These are phyloP conservation scores for Dittrichia graveolens DNA, from an alignment of 129 eudicot species.

Conservation along the genomic window DNA sequence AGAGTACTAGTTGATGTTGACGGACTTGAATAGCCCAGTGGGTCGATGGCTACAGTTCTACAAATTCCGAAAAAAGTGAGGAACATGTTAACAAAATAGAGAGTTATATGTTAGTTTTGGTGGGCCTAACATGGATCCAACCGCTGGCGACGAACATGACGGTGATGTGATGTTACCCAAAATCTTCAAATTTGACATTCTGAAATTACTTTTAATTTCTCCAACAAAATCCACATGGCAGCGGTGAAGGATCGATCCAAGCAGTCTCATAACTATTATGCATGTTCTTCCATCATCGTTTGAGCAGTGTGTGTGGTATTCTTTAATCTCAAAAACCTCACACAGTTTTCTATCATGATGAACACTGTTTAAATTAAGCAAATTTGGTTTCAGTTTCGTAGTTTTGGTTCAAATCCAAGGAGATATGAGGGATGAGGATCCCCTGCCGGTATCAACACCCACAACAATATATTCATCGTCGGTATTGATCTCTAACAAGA, in stretches of 20 bases:
- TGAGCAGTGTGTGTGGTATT: slow-evolving; percentile 18
- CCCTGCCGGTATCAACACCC: slow-evolving; percentile 75
- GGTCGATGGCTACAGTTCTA: too few species aligned
- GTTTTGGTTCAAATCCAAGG: slow-evolving; percentile 4
- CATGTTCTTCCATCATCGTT: slow-evolving; percentile 26
- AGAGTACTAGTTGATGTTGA: too few species aligned
- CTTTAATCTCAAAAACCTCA: slow-evolving; percentile 35
- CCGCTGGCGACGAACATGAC: slow-evolving; percentile 11
- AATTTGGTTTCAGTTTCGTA: slow-evolving; percentile 1
- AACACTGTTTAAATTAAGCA: slow-evolving; percentile 28
- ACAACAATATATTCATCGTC: slow-evolving; percentile 41
- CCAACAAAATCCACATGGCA: slow-evolving; percentile 28
- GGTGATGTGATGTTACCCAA: slow-evolving; percentile 20
- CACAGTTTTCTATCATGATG: slow-evolving; percentile 21
- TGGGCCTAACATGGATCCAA: slow-evolving; percentile 20
- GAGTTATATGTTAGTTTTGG: background rate
- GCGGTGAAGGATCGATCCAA: slow-evolving; percentile 27
- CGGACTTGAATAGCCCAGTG: too few species aligned
- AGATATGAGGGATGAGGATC: slow-evolving; percentile 76
- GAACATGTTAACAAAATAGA: too few species aligned
- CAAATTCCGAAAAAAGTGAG: too few species aligned
- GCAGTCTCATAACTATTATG: slow-evolving; percentile 23
- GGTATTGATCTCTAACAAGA: slow-evolving; percentile 38
- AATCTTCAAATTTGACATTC: slow-evolving; percentile 24
- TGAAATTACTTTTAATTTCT: slow-evolving; percentile 10